Evolutionary conservation across 1,284 basidiomycete species (phyloP), one percentile per base, ranked within the genome.

Genomic region (Ceratobasidium sp.): DNA sequence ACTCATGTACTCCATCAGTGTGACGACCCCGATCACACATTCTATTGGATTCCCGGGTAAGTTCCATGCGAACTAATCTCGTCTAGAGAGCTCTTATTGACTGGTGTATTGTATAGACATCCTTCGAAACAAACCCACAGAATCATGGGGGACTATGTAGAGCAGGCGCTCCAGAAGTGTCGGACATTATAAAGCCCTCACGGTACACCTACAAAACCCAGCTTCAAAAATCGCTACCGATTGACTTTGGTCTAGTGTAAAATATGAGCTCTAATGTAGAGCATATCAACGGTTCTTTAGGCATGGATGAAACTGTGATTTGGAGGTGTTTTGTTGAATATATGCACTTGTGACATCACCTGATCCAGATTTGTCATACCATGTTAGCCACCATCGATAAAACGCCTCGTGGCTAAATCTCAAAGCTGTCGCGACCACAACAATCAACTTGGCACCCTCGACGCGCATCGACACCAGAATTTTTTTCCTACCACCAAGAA

Each of bases 221-320:
- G 53, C 15, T n/a, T n/a, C 23, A 55, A 26, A n/a, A 51, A 15
- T 55, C 20, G 53, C 7, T 55, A 55, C 20, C 53, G 15, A 7
- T 9, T n/a, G 18, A 55, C 53, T 55, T 13, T 55, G 20, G n/a
- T 55, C 53, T 20, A 26, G 53, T 55, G 53, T 51, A 15, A 51
- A 2, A 55, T 55, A 20, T n/a, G 7, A n/a, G 20, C n/a, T 55
- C 15, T 20, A 20, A 55, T n/a, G 7, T n/a, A 15, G 7, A 55
- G 7, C 15, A n/a, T 55, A 55, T 55, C 53, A 55, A 55, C 7
- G 53, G 7, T 55, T 55, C 53, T n/a, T 55, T 55, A 20, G 53
- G 20, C 49, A 33, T 4, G 33, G 33, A 33, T 33, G 33, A 33
- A 33, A 33, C 33, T 33, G 87, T 88, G 79, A 67, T 86, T 81